phyloP scores from a whole-genome alignment of 495 filamentous ascomycete genomes.

The Penicillium nucicola region DNA sequence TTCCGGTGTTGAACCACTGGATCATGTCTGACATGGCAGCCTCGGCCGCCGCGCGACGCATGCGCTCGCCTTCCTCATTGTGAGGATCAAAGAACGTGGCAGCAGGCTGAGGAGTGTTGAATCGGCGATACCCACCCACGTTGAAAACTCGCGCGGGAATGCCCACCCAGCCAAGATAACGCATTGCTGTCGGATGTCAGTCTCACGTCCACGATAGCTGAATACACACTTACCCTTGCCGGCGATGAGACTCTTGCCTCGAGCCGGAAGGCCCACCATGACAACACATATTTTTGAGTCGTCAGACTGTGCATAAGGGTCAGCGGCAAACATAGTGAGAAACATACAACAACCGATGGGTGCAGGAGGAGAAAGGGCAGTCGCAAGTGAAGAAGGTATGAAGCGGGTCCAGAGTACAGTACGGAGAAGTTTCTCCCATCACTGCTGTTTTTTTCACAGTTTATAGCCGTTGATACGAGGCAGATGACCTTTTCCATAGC shows the following conservation, averaged over 20 bases:
- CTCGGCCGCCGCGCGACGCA: constrained; percentile 82
- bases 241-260: constrained; percentile 95
- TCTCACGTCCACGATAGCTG: neutral
- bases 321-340: constrained; percentile 9
- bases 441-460: too few species aligned
- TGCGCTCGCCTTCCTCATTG: constrained; percentile 86
- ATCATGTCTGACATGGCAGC: constrained; percentile 89
- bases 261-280: constrained; percentile 94
- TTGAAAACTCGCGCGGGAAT: constrained; percentile 94
- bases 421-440: too few species aligned
- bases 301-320: constrained; percentile 66
- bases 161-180: constrained; percentile 94
- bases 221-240: constrained; percentile 71
- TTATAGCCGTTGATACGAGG: too few species aligned
- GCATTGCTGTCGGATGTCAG: constrained; percentile 61
- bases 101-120: constrained; percentile 76
- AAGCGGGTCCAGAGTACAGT: too few species aligned
- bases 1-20: constrained; percentile 72
- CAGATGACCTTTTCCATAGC: too few species aligned
- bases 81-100: constrained; percentile 90
- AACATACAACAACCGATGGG: too few species aligned
- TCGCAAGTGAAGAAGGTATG: too few species aligned
- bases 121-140: constrained; percentile 88
- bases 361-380: too few species aligned
- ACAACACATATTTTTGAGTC: constrained; percentile 96